phyloP scores from a whole-genome alignment of 768 basidiomycete genomes.

The Russula sp. region DNA sequence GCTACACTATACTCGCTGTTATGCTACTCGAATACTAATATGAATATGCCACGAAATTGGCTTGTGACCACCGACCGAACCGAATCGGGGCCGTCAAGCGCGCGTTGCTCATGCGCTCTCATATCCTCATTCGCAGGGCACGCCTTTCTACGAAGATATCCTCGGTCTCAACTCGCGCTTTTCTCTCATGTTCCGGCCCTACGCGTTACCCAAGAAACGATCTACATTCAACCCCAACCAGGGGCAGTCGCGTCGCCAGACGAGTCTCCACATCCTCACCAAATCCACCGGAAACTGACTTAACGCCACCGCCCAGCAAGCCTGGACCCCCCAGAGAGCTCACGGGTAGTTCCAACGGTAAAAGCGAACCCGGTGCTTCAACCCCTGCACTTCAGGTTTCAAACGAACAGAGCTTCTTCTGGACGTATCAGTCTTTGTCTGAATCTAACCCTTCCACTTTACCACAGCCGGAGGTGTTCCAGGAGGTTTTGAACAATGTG shows the following conservation, averaged over 20 bases:
- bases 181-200: slow-evolving; percentile 29
- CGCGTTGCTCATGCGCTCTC: slow-evolving; percentile 34
- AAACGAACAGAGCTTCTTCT: slow-evolving; percentile 50
- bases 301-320: slow-evolving; percentile 16
- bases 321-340: not conserved
- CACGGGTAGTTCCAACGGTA: slow-evolving; percentile 18
- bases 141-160: slow-evolving; percentile 30
- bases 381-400: slow-evolving; percentile 46
- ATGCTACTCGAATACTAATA: not conserved
- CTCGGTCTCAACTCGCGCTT: slow-evolving; percentile 28
- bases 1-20: slow-evolving; percentile 16
- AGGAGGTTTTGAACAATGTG: slow-evolving; percentile 70
- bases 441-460: slow-evolving; percentile 37
- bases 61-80: too few relatives aligned
- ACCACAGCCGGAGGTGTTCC: slow-evolving; percentile 69
- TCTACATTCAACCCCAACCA: slow-evolving; percentile 15
- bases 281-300: slow-evolving; percentile 12
- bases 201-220: slow-evolving; percentile 32
- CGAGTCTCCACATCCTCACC: slow-evolving; percentile 35
- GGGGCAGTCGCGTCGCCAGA: slow-evolving; percentile 26
- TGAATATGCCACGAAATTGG: not conserved
- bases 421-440: slow-evolving; percentile 41
- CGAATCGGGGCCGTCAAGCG: not conserved
- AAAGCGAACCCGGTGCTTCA: slow-evolving; percentile 24
- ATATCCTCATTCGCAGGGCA: slow-evolving; percentile 33